Conservation (phyloP, 805 yeast genomes). For the Lachancea nothofagi region DNA sequence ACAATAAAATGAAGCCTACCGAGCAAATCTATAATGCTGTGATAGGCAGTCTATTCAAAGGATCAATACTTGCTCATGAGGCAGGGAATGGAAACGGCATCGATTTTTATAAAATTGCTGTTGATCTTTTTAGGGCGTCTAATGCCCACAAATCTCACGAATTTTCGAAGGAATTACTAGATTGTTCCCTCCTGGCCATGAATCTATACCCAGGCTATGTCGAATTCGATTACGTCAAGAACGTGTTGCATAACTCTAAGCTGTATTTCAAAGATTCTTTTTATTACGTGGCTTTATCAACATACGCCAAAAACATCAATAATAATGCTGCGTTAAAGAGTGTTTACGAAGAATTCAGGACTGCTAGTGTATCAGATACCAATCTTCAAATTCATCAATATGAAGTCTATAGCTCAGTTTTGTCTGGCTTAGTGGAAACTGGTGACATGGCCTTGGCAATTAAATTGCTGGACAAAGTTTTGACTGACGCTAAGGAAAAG, state of each 20-base stretch:
- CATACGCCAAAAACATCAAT: slow-evolving; percentile 36
- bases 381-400: slow-evolving; percentile 37
- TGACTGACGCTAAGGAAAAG: slow-evolving; percentile 40
- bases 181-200: slow-evolving; percentile 43
- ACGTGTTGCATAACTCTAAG: slow-evolving; percentile 29
- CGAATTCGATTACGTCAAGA: slow-evolving; percentile 30
- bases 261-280: slow-evolving; percentile 26
- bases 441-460: slow-evolving; percentile 48
- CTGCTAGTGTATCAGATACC: slow-evolving; percentile 10
- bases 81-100: slow-evolving; percentile 37
- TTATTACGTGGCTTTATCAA: slow-evolving; percentile 38
- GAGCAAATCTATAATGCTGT: slow-evolving; percentile 48
- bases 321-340: slow-evolving; percentile 37
- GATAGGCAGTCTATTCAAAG: slow-evolving; percentile 45
- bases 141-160: slow-evolving; percentile 41
- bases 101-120: slow-evolving; percentile 46
- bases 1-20: slow-evolving; percentile 51
- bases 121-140: slow-evolving; percentile 42
- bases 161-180: slow-evolving; percentile 38
- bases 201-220: slow-evolving; percentile 37
- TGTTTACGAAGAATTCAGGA: slow-evolving; percentile 37
- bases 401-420: slow-evolving; percentile 45
- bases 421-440: slow-evolving; percentile 48
- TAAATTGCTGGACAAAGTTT: slow-evolving; percentile 49
- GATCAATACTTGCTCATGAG: slow-evolving; percentile 40